A percentile compares a stretch with the other conserved stretches of the same genome.
phyloP scores from a whole-genome alignment of 805 yeast genomes.

The Pichia exigua region DNA sequence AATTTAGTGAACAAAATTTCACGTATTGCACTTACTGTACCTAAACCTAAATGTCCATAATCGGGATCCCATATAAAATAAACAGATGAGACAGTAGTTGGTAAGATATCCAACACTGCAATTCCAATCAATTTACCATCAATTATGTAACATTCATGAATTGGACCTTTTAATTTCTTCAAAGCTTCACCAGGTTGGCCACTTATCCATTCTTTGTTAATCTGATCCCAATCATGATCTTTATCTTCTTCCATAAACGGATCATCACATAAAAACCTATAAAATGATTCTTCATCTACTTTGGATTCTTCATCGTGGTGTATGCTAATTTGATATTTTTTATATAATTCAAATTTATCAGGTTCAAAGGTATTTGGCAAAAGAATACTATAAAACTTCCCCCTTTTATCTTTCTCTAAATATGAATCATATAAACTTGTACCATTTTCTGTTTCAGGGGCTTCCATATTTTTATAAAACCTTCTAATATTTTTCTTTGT shows the following conservation, averaged over 20 bases:
- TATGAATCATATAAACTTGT: background rate
- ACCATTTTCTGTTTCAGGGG: background rate
- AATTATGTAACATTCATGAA: conserved; percentile 61
- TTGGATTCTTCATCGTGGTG: conserved; percentile 55
- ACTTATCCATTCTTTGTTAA: conserved; percentile 35
- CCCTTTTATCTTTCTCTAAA: conserved; percentile 1
- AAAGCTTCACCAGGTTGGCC: conserved; percentile 10
- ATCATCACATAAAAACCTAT: conserved; percentile 57
- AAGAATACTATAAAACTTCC: conserved; percentile 16
- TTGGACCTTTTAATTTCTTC: conserved; percentile 42
- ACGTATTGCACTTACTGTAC: conserved; percentile 67
- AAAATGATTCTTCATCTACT: conserved; percentile 41
- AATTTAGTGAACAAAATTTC: conserved; percentile 52
- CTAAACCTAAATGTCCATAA: conserved; percentile 58
- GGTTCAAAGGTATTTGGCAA: conserved; percentile 44
- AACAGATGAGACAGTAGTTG: conserved; percentile 71
- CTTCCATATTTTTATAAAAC: conserved; percentile 38
- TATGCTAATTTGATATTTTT: conserved; percentile 60
- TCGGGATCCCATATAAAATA: conserved; percentile 88
- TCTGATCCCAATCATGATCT: conserved; percentile 31
- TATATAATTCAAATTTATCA: conserved; percentile 57
- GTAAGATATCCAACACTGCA: conserved; percentile 70
- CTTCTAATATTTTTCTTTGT: conserved; percentile 58
- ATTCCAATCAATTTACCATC: conserved; percentile 61
- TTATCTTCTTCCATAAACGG: conserved; percentile 40